A percentile compares a stretch with the other conserved stretches of the same genome.
phyloP scores from a whole-genome alignment of 768 basidiomycete genomes.

The Psilocybe cyanescens region DNA sequence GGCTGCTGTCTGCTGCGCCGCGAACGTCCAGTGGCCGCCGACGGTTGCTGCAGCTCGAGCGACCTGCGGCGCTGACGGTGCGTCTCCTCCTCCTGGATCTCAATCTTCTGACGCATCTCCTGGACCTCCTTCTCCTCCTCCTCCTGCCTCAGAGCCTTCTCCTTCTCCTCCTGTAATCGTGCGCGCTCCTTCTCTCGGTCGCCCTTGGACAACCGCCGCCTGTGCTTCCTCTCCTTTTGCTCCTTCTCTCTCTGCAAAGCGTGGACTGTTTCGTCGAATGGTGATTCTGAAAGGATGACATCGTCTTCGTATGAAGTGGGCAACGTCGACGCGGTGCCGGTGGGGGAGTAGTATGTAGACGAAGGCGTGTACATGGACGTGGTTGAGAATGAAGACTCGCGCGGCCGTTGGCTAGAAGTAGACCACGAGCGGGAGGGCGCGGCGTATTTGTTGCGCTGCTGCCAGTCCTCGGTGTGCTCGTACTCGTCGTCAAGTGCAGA shows the following conservation, averaged over 20 bases:
- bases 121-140: constrained; percentile 9
- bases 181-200: constrained; percentile 17
- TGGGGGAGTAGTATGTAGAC: constrained; percentile 19
- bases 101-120: constrained; percentile 5
- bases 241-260: constrained; percentile 25
- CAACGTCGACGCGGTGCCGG: constrained; percentile 23
- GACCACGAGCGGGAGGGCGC: constrained; percentile 9
- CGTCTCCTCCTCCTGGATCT: constrained; percentile 7
- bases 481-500: constrained; percentile 31
- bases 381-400: constrained; percentile 13
- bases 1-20: background rate
- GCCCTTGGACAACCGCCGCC: constrained; percentile 14
- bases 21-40: background rate
- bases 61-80: background rate
- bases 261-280: constrained; percentile 1
- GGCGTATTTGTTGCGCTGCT: background rate
- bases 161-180: background rate
- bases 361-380: background rate
- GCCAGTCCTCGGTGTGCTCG: constrained; percentile 16
- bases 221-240: constrained; percentile 19
- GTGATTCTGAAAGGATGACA: constrained; percentile 15
- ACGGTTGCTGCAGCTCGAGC: background rate
- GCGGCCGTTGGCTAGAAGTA: constrained; percentile 11
- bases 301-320: constrained; percentile 34
- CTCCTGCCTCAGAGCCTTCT: constrained; percentile 2